Evolutionary conservation across 2,329 filamentous ascomycete genomes (phyloP).

Genomic region (Dactylellina drechsleri): DNA sequence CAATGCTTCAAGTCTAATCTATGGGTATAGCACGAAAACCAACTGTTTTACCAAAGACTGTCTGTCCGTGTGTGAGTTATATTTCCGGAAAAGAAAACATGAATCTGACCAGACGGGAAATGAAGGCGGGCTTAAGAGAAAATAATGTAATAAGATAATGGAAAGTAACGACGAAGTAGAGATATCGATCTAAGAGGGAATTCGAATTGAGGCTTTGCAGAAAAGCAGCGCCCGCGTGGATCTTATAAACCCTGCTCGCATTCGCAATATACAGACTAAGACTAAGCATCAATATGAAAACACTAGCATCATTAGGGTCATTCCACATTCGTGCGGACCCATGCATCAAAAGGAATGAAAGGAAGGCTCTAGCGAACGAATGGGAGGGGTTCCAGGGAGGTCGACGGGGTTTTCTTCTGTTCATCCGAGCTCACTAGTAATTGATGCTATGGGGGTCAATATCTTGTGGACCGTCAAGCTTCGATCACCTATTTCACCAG

Average conservation of each 20-base stretch:
- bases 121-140: not conserved
- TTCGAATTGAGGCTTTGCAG: constrained; percentile 50
- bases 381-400: constrained; percentile 32
- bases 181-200: too few species aligned
- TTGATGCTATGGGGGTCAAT: not conserved
- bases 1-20: too few species aligned
- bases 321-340: constrained; percentile 33
- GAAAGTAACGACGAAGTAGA: too few species aligned
- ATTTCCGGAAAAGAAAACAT: constrained; percentile 16
- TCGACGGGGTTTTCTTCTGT: not conserved
- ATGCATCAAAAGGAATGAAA: constrained; percentile 2
- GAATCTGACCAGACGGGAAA: constrained; percentile 1
- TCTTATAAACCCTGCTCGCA: constrained; percentile 43
- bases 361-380: constrained; percentile 32
- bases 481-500: constrained; percentile 35
- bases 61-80: not conserved
- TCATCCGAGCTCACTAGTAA: not conserved
- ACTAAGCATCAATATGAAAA: not conserved
- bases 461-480: constrained; percentile 21
- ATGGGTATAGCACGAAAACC: not conserved
- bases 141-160: too few species aligned
- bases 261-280: not conserved
- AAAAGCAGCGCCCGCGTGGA: constrained; percentile 47
- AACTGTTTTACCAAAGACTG: not conserved
- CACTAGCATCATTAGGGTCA: constrained; percentile 22